phyloP scores from a whole-genome alignment of 176 grass and related monocot species.

The Saccharum spontaneum region DNA sequence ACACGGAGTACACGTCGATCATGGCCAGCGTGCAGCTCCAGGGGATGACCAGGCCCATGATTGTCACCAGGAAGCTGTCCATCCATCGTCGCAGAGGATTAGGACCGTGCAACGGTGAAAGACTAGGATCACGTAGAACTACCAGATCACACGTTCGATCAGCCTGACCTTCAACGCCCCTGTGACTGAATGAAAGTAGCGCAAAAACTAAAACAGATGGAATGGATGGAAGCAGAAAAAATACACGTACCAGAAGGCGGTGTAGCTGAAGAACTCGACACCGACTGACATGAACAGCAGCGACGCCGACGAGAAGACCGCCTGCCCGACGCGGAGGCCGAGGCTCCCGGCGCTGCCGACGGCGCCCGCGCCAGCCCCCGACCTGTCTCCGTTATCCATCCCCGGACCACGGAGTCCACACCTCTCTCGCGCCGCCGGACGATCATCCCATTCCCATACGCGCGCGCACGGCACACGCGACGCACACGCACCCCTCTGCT shows the following conservation, averaged over 20 bases:
- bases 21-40: conserved; percentile 91
- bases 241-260: conserved; percentile 65
- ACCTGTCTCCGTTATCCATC: conserved; percentile 40
- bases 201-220: not conserved
- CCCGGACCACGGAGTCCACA: not conserved
- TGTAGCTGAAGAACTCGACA: conserved; percentile 96
- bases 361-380: conserved; percentile 31
- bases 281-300: conserved; percentile 93
- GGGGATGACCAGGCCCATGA: conserved; percentile 85
- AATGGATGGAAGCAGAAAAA: not conserved
- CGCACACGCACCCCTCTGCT: not conserved
- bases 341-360: conserved; percentile 77
- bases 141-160: not conserved
- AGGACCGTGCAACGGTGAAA: not conserved
- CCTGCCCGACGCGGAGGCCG: conserved; percentile 77
- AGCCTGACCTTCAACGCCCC: not conserved
- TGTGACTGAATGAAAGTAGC: not conserved
- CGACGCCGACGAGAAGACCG: conserved; percentile 76
- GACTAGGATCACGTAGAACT: no score
- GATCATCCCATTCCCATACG: conserved; percentile 52
- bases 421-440: conserved; percentile 26
- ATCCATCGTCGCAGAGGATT: not conserved
- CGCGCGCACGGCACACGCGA: not conserved
- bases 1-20: conserved; percentile 74
- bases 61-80: conserved; percentile 77